phyloP scores from a whole-genome alignment of 768 basidiomycete species.

The Termitomyces sp. region DNA sequence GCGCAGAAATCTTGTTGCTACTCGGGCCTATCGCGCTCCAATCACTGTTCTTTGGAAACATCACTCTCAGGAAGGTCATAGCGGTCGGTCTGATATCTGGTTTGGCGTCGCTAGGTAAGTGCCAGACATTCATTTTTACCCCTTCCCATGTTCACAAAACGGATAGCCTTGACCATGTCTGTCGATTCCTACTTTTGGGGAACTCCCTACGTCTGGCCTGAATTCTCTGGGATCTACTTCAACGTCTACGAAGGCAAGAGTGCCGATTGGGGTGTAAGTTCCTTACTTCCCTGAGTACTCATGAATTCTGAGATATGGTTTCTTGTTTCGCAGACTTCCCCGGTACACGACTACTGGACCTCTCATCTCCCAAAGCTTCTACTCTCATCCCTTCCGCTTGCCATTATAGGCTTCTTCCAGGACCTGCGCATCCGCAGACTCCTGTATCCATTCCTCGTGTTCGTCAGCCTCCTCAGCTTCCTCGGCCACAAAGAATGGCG shows the following conservation, averaged over 20 bases:
- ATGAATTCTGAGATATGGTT: not conserved
- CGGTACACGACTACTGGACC: constrained; percentile 64
- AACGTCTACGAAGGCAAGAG: constrained; percentile 88
- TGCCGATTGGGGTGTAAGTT: constrained; percentile 87
- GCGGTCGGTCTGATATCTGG: constrained; percentile 50
- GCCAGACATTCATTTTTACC: not conserved
- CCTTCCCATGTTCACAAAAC: not conserved
- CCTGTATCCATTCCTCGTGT: constrained; percentile 49
- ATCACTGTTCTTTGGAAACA: constrained; percentile 39
- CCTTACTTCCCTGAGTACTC: not conserved
- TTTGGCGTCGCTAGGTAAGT: constrained; percentile 51
- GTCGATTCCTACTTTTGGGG: constrained; percentile 91
- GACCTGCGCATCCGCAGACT: constrained; percentile 52
- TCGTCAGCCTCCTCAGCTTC: constrained; percentile 64
- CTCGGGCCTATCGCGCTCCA: constrained; percentile 63
- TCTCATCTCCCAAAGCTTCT: constrained; percentile 77
- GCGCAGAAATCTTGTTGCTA: constrained; percentile 76
- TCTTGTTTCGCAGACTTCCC: constrained; percentile 54
- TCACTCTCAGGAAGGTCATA: constrained; percentile 43
- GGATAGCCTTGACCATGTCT: constrained; percentile 52
- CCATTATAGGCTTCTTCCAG: constrained; percentile 46
- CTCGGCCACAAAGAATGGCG: constrained; percentile 98
- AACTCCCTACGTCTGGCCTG: constrained; percentile 78
- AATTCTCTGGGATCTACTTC: constrained; percentile 74
- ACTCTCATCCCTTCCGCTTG: constrained; percentile 60